These are phyloP conservation scores for Sarocladiaceae sp. DNA, from an alignment of 2,329 filamentous ascomycete genomes.

Conservation along the genomic window DNA sequence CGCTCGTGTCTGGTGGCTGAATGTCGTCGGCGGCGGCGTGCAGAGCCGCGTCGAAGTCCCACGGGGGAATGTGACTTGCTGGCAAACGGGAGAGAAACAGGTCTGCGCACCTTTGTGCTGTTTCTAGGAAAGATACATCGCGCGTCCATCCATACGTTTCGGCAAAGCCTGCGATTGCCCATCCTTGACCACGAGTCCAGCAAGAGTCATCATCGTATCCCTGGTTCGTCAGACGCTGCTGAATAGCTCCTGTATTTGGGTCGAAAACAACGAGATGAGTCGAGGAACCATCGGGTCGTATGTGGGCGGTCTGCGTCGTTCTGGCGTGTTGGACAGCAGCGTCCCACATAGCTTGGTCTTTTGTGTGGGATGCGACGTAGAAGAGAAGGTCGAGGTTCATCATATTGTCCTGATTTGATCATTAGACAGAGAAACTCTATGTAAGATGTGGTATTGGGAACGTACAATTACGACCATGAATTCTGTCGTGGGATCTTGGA, in stretches of 20 bases:
- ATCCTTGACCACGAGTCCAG: constrained; percentile 45
- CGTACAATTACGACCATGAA: constrained; percentile 38
- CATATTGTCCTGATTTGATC: constrained; percentile 34
- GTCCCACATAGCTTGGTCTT: constrained; percentile 24
- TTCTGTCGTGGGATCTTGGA: constrained; percentile 28
- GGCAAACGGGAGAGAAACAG: constrained; percentile 38
- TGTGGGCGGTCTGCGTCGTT: constrained; percentile 33
- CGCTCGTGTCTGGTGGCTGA: constrained; percentile 32
- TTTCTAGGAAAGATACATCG: constrained; percentile 34
- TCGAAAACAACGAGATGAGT: constrained; percentile 44
- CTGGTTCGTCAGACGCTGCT: constrained; percentile 41
- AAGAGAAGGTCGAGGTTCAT: constrained; percentile 40
- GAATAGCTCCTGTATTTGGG: constrained; percentile 30
- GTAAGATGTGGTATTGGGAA: too few relatives aligned
- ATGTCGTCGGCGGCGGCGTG: constrained; percentile 8
- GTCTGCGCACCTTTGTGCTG: constrained; percentile 36
- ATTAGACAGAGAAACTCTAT: too few relatives aligned
- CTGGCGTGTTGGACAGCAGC: constrained; percentile 34
- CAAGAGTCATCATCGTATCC: constrained; percentile 38
- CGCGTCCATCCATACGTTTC: constrained; percentile 43
- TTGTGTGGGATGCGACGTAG: constrained; percentile 30
- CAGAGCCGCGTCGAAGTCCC: constrained; percentile 42
- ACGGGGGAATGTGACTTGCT: constrained; percentile 31
- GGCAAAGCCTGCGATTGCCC: constrained; percentile 43
- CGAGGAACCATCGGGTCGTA: constrained; percentile 32